Percentiles rank a stretch among this genome's conserved stretches.
phyloP scores from a whole-genome alignment of 768 basidiomycete species.

The Xerocomus brunneocitrinus region DNA sequence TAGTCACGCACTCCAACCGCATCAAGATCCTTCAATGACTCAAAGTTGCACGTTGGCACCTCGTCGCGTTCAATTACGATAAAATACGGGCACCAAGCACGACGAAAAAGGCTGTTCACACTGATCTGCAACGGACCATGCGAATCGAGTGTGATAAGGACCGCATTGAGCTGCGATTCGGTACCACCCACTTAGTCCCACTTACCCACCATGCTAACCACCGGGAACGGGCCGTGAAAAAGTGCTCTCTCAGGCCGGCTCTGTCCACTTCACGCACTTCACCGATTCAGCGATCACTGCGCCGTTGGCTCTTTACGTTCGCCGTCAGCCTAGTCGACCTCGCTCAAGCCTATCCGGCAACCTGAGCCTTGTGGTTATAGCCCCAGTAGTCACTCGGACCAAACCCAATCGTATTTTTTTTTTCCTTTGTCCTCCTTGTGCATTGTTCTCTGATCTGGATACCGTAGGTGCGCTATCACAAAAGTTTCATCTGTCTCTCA shows the following conservation, averaged over 20 bases:
- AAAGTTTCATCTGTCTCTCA: neutral
- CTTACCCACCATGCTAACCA: conserved; percentile 3
- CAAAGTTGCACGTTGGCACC: neutral
- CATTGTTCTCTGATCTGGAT: conserved; percentile 5
- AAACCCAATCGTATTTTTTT: neutral
- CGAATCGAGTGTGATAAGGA: neutral
- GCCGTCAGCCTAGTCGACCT: neutral
- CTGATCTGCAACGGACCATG: neutral
- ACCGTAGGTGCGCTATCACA: conserved; percentile 5
- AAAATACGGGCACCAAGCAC: neutral
- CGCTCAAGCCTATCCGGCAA: neutral
- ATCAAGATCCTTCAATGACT: neutral
- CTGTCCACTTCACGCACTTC: conserved; percentile 5
- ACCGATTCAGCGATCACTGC: neutral
- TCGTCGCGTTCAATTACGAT: neutral
- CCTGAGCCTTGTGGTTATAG: conserved; percentile 14
- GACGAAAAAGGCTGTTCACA: neutral
- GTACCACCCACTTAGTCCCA: conserved; percentile 4
- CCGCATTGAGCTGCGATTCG: neutral
- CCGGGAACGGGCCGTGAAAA: conserved; percentile 4
- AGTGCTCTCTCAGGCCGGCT: neutral
- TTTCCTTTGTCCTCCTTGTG: conserved; percentile 3
- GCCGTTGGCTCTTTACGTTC: conserved; percentile 10
- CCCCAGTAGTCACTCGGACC: neutral
- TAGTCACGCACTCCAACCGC: neutral